Evolutionary conservation across 1,284 basidiomycete species (phyloP).

Genomic region (Mrakiaceae sp.): DNA sequence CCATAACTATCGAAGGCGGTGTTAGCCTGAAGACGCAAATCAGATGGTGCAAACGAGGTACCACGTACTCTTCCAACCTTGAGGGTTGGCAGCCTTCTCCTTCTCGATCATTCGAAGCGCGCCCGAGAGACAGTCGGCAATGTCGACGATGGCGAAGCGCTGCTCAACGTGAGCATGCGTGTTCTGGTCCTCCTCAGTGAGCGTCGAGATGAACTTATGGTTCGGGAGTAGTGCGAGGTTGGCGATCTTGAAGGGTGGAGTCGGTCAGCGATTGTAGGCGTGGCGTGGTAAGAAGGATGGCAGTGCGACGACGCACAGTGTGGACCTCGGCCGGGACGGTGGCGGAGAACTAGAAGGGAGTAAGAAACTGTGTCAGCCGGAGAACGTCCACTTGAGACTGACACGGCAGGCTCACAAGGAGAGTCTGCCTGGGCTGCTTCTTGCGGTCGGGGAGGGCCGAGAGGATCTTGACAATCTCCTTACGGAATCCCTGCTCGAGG

Average conservation of each 20-base stretch:
- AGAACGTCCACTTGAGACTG: too few relatives aligned
- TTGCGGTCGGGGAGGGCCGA: constrained; percentile 28
- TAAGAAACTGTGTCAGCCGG: too few relatives aligned
- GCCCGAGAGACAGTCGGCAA: constrained; percentile 40
- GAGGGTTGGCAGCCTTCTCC: constrained; percentile 28
- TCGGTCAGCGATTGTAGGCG: background rate
- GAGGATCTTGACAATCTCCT: constrained; percentile 23
- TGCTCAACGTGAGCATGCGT: constrained; percentile 58
- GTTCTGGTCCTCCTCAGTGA: constrained; percentile 49
- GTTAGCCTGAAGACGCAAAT: constrained; percentile 20
- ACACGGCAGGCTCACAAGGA: constrained; percentile 23
- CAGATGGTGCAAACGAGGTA: constrained; percentile 22
- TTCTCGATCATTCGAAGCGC: constrained; percentile 32
- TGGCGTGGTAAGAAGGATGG: background rate
- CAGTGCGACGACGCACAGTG: constrained; percentile 21
- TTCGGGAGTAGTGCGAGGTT: constrained; percentile 40
- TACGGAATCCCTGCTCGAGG: constrained; percentile 29
- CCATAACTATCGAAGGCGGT: constrained; percentile 33
- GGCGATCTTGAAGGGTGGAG: constrained; percentile 34
- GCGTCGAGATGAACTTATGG: constrained; percentile 51
- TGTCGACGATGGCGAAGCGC: constrained; percentile 39
- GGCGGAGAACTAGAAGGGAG: constrained; percentile 33
- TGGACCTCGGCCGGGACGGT: constrained; percentile 37
- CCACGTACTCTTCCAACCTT: constrained; percentile 28
- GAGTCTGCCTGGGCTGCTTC: constrained; percentile 31